Evolutionary conservation across 257 asterid species (phyloP).

Genomic region (Thymus mandschuricus): DNA sequence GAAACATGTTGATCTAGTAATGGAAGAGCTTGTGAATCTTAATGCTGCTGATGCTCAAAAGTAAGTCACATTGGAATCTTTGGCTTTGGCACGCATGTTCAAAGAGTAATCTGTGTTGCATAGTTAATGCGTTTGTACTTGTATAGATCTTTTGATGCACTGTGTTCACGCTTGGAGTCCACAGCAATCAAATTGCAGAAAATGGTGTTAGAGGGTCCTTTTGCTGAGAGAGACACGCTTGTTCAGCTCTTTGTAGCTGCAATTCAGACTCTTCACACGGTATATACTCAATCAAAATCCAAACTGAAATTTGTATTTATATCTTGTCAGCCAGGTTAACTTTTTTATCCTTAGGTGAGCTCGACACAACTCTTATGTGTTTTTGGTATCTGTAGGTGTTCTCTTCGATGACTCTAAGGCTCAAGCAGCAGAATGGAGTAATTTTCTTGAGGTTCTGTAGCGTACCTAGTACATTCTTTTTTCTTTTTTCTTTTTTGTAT

Average conservation of each 20-base stretch:
- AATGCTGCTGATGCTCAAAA: slow-evolving; percentile 51
- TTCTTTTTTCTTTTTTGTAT: background rate
- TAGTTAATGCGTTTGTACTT: slow-evolving; percentile 26
- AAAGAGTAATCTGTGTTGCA: slow-evolving; percentile 11
- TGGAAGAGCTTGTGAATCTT: slow-evolving; percentile 55
- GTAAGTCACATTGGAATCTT: slow-evolving; percentile 51
- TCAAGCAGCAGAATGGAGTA: slow-evolving; percentile 56
- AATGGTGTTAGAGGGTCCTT: slow-evolving; percentile 47
- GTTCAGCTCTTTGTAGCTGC: slow-evolving; percentile 57
- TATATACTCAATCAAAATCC: slow-evolving; percentile 38
- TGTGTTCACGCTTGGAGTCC: slow-evolving; percentile 55
- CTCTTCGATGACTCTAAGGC: slow-evolving; percentile 53
- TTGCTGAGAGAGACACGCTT: slow-evolving; percentile 59
- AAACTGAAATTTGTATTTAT: background rate
- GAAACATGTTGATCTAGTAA: slow-evolving; percentile 46
- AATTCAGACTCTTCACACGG: slow-evolving; percentile 52
- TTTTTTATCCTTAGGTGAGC: slow-evolving; percentile 12
- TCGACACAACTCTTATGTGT: slow-evolving; percentile 24
- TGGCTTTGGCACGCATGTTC: background rate
- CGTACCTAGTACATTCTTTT: slow-evolving; percentile 10
- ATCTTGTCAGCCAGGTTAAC: background rate
- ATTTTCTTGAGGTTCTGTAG: slow-evolving; percentile 56
- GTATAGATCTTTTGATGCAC: slow-evolving; percentile 62
- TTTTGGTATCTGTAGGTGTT: slow-evolving; percentile 63
- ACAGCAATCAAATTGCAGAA: slow-evolving; percentile 52